Conservation (phyloP, 129 eudicot species). For the Escallonia herrerae region DNA sequence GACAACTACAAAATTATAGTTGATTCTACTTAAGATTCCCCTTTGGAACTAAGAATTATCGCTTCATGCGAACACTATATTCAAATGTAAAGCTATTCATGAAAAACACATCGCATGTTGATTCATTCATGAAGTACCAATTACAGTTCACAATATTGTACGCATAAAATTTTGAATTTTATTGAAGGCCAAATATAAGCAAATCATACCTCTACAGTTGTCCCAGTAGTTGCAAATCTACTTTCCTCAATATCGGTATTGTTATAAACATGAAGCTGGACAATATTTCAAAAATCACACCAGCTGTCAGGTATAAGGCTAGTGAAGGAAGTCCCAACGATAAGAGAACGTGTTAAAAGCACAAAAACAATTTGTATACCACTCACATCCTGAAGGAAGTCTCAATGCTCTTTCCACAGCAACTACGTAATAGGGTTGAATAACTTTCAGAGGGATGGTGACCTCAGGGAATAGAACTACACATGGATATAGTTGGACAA, state of each 20-base stretch:
- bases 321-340: not conserved
- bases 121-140: too few species aligned
- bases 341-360: not conserved
- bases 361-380: slow-evolving; percentile 38
- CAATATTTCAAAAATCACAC: slow-evolving; percentile 2
- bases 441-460: slow-evolving; percentile 76
- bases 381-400: slow-evolving; percentile 73
- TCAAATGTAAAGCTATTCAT: too few species aligned
- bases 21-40: too few species aligned
- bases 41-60: too few species aligned
- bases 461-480: slow-evolving; percentile 94
- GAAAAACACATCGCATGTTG: too few species aligned
- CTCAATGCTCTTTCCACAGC: slow-evolving; percentile 69
- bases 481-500: slow-evolving; percentile 32
- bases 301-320: not conserved
- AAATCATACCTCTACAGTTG: slow-evolving; percentile 79
- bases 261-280: slow-evolving; percentile 68
- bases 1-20: too few species aligned
- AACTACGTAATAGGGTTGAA: slow-evolving; percentile 55
- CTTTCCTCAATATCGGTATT: slow-evolving; percentile 50
- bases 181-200: too few species aligned
- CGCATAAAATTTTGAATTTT: too few species aligned
- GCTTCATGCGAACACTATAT: too few species aligned
- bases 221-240: slow-evolving; percentile 63
- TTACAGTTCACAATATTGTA: too few species aligned